phyloP scores from a whole-genome alignment of 352 stramenopile genomes.

The Aphanomyces cochlioides region DNA sequence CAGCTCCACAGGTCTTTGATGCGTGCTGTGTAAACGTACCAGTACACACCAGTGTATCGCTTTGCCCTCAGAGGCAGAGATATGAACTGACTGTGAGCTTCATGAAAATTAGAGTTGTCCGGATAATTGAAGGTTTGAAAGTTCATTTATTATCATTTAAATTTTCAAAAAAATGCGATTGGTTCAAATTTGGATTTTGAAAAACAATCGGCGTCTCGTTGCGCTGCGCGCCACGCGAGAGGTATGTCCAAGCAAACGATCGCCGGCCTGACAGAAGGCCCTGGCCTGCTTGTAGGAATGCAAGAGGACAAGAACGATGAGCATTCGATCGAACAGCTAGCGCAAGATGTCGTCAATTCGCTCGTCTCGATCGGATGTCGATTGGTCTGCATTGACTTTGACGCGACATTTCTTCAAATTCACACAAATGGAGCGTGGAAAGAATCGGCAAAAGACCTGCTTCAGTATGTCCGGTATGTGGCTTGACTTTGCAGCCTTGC shows the following conservation, averaged over 20 bases:
- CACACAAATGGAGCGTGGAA: slow-evolving; percentile 68
- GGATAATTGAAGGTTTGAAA: no score
- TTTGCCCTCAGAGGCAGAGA: no score
- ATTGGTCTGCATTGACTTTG: slow-evolving; percentile 83
- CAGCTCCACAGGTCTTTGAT: no score
- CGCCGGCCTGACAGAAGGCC: slow-evolving; percentile 32
- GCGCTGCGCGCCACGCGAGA: neutral
- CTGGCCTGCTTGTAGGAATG: no score
- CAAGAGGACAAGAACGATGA: slow-evolving; percentile 26
- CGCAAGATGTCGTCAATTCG: slow-evolving; percentile 26
- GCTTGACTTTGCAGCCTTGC: neutral
- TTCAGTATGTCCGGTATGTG: slow-evolving; percentile 44
- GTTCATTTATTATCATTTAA: no score
- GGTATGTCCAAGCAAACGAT: neutral
- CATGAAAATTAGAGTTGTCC: no score
- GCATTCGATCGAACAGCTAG: neutral
- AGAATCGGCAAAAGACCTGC: slow-evolving; percentile 41
- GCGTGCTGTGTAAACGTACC: no score
- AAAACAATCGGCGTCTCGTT: neutral
- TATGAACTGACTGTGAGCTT: no score
- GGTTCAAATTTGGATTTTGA: slow-evolving; percentile 14
- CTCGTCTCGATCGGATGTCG: slow-evolving; percentile 45
- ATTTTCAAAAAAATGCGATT: slow-evolving; percentile 4
- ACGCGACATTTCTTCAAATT: slow-evolving; percentile 71
- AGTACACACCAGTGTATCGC: no score